These are phyloP conservation scores for Combretum micranthum DNA, from an alignment of 345 rosid genomes.

Conservation along the genomic window DNA sequence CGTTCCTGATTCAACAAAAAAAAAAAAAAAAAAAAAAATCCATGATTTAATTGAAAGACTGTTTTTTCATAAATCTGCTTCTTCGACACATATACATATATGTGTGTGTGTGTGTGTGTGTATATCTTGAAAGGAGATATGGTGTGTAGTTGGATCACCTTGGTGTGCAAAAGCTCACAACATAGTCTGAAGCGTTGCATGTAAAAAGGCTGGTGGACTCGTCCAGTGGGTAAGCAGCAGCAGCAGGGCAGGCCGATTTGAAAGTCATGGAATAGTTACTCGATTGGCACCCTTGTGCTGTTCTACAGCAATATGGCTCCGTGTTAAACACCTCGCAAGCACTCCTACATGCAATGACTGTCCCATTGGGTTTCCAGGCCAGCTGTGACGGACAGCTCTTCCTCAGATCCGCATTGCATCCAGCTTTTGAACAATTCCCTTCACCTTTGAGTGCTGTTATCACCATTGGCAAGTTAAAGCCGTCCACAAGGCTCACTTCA, in stretches of 20 bases:
- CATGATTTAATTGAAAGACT: too few relatives aligned
- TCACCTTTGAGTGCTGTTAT: slow-evolving; percentile 31
- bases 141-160: slow-evolving; percentile 30
- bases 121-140: neutral
- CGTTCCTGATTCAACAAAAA: slow-evolving; percentile 30
- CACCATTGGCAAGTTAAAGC: slow-evolving; percentile 45
- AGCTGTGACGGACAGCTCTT: slow-evolving; percentile 40
- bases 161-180: slow-evolving; percentile 46
- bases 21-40: neutral
- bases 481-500: slow-evolving; percentile 63
- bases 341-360: slow-evolving; percentile 48
- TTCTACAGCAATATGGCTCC: slow-evolving; percentile 54
- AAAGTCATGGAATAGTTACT: slow-evolving; percentile 48
- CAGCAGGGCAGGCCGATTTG: slow-evolving; percentile 54
- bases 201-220: slow-evolving; percentile 38
- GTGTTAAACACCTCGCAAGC: slow-evolving; percentile 43
- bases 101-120: too few relatives aligned
- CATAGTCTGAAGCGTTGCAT: slow-evolving; percentile 39
- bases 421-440: slow-evolving; percentile 46
- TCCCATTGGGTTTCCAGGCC: slow-evolving; percentile 22
- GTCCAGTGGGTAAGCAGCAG: slow-evolving; percentile 56
- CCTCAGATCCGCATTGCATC: slow-evolving; percentile 50
- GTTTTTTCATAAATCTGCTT: too few relatives aligned
- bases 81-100: too few relatives aligned
- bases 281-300: slow-evolving; percentile 30